Conservation (phyloP, 2,329 filamentous ascomycete genomes). For the Coleophoma crateriformis region DNA sequence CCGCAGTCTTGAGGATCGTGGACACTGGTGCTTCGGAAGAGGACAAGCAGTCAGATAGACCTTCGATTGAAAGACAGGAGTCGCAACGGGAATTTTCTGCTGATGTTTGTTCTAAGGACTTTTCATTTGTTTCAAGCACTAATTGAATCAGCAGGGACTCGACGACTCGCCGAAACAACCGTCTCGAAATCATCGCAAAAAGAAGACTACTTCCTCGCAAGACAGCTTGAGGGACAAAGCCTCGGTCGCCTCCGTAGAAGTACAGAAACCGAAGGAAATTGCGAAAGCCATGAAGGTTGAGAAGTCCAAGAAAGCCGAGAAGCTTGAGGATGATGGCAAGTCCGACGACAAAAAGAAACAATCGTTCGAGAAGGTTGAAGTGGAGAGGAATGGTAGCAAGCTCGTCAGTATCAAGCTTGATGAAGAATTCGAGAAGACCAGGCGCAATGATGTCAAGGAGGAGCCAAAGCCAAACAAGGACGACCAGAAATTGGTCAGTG, state of each 20-base stretch:
- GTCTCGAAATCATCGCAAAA: constrained; percentile 19
- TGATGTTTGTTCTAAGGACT: constrained; percentile 10
- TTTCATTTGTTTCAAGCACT: neutral
- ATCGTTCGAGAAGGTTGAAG: constrained; percentile 18
- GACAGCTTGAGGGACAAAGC: constrained; percentile 4
- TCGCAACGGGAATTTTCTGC: constrained; percentile 21
- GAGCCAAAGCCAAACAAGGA: constrained; percentile 13
- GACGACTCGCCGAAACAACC: constrained; percentile 21
- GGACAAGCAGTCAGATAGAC: constrained; percentile 8
- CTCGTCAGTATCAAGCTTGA: constrained; percentile 20
- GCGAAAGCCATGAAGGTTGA: neutral
- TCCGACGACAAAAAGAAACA: constrained; percentile 5
- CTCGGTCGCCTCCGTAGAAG: neutral
- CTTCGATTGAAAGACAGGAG: constrained; percentile 14
- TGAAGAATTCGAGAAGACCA: constrained; percentile 10
- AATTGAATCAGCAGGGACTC: constrained; percentile 17
- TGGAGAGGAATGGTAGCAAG: constrained; percentile 14
- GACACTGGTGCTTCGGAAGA: constrained; percentile 11
- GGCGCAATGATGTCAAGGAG: constrained; percentile 3
- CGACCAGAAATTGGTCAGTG: constrained; percentile 17
- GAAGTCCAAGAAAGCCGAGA: neutral
- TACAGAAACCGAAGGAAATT: neutral
- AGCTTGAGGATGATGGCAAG: constrained; percentile 5
- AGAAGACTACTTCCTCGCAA: constrained; percentile 14
- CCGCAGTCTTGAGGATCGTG: constrained; percentile 21